A percentile compares a stretch with the other conserved stretches of the same genome.
These are phyloP conservation scores for Trametes hirsuta DNA, from an alignment of 1,284 basidiomycete species.

Conservation along the genomic window DNA sequence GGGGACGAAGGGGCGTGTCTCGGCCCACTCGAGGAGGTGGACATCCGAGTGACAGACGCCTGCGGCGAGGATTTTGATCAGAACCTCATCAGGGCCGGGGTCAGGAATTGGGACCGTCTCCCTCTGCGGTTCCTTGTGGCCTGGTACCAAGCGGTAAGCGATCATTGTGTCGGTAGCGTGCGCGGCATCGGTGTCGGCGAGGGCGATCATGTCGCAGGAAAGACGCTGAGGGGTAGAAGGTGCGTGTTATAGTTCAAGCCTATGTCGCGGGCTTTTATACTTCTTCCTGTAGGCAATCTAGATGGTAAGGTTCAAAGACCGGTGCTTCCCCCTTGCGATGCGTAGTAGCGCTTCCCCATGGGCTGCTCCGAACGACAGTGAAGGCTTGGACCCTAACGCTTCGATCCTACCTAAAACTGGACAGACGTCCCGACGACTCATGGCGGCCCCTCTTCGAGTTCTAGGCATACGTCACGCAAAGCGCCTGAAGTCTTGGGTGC, in stretches of 20 bases:
- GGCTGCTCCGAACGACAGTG: no score
- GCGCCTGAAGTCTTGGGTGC: no score
- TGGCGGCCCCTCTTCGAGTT: no score
- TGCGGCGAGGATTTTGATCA: constrained; percentile 29
- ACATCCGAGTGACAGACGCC: constrained; percentile 31
- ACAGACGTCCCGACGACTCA: no score
- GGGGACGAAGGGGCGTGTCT: constrained; percentile 2
- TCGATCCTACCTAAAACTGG: no score
- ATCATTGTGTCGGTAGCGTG: constrained; percentile 15
- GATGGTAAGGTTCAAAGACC: no score
- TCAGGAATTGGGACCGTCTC: constrained; percentile 24
- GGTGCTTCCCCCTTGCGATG: no score
- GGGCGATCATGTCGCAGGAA: neutral
- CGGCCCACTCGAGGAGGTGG: constrained; percentile 15
- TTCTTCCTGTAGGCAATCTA: no score
- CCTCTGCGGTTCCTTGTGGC: constrained; percentile 9
- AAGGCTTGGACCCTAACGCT: no score
- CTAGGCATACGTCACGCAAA: no score
- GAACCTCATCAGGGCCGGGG: constrained; percentile 25
- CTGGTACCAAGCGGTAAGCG: constrained; percentile 25
- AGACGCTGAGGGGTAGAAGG: neutral
- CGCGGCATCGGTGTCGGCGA: neutral
- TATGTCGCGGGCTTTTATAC: neutral
- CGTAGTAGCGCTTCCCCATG: no score
- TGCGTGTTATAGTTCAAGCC: neutral